phyloP scores from a whole-genome alignment of 306 rosid genomes.

The Oemleria cerasiformis region DNA sequence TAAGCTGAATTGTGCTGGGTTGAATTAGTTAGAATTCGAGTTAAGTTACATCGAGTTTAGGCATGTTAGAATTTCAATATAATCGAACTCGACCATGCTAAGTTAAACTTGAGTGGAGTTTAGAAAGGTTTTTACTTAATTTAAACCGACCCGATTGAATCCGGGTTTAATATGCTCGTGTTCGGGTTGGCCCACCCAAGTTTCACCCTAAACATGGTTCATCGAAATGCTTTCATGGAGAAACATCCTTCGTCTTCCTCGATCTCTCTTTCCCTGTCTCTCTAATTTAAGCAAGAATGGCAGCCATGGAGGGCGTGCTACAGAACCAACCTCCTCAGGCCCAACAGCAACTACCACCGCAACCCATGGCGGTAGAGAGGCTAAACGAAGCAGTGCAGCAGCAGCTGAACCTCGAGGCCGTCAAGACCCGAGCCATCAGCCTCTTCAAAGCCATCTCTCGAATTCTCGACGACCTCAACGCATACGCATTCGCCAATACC shows the following conservation, averaged over 20 bases:
- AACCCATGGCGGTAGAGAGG: slow-evolving; percentile 40
- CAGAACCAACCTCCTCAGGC: slow-evolving; percentile 33
- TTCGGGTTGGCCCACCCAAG: no score
- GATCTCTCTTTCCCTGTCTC: not conserved
- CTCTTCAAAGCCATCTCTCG: slow-evolving; percentile 84
- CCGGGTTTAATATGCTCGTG: no score
- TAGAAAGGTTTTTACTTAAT: no score
- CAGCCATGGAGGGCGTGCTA: slow-evolving; percentile 44
- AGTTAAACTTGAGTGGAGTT: no score
- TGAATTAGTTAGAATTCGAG: no score
- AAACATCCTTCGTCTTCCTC: not conserved
- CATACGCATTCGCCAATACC: slow-evolving; percentile 67
- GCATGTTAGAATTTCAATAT: no score
- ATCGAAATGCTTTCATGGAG: not conserved
- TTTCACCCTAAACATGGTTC: not conserved
- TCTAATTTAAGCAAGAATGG: not conserved
- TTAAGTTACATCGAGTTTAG: no score
- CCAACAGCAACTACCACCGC: slow-evolving; percentile 20
- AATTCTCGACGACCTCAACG: slow-evolving; percentile 79
- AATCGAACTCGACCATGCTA: no score
- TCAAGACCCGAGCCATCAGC: slow-evolving; percentile 71
- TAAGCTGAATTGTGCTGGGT: no score
- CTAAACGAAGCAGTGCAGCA: slow-evolving; percentile 79
- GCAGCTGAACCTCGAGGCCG: slow-evolving; percentile 75
- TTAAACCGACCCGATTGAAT: no score